A percentile compares a stretch with the other conserved stretches of the same genome.
Conservation (phyloP, 805 yeast species). For the Teunomyces funiuensis region DNA sequence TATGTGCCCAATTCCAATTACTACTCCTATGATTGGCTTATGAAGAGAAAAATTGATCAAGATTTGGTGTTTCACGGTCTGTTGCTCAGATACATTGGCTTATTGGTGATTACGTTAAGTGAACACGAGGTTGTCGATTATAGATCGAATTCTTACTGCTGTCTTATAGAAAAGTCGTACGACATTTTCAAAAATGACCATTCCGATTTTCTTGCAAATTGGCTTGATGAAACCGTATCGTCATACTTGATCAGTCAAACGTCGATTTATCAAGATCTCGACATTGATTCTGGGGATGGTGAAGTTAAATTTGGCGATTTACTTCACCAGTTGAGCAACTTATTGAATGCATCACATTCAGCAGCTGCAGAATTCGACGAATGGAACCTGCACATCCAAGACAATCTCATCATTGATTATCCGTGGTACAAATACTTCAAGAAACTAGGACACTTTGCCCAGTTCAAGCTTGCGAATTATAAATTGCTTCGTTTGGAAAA, state of each 20-base stretch:
- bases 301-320: slow-evolving; percentile 14
- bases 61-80: slow-evolving; percentile 32
- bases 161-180: slow-evolving; percentile 17
- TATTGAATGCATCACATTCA: slow-evolving; percentile 13
- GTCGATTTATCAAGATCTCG: slow-evolving; percentile 21
- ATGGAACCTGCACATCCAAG: slow-evolving; percentile 47
- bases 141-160: slow-evolving; percentile 22
- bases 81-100: slow-evolving; percentile 37
- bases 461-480: slow-evolving; percentile 53
- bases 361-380: slow-evolving; percentile 48
- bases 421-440: slow-evolving; percentile 72
- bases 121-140: slow-evolving; percentile 41
- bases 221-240: slow-evolving; percentile 22
- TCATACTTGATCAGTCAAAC: slow-evolving; percentile 18
- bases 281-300: slow-evolving; percentile 4
- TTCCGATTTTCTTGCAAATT: slow-evolving; percentile 12
- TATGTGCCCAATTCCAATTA: slow-evolving; percentile 37
- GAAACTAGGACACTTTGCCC: slow-evolving; percentile 59
- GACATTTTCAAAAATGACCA: slow-evolving; percentile 16
- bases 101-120: slow-evolving; percentile 33
- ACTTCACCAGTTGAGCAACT: slow-evolving; percentile 9
- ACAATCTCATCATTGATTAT: slow-evolving; percentile 57
- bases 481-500: slow-evolving; percentile 45
- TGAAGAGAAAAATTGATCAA: slow-evolving; percentile 24
- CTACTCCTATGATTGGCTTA: slow-evolving; percentile 34